A percentile compares a stretch with the other conserved stretches of the same genome.
These are phyloP conservation scores for Collybia mongolica DNA, from an alignment of 768 basidiomycete species.

Conservation along the genomic window DNA sequence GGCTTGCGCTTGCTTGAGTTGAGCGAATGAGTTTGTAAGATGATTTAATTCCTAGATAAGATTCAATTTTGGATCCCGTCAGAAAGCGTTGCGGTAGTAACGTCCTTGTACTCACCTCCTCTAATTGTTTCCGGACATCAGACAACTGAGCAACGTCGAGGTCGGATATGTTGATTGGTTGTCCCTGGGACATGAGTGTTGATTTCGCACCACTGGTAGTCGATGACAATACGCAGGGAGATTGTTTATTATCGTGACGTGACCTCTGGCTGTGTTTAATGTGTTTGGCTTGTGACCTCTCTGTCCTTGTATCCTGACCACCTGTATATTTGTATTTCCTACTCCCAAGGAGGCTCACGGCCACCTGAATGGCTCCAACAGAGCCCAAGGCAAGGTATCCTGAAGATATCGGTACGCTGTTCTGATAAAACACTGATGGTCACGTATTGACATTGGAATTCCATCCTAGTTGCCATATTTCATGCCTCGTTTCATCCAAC, in stretches of 20 bases:
- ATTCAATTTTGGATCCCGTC: slow-evolving; percentile 4
- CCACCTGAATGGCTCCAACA: slow-evolving; percentile 19
- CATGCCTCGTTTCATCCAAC: slow-evolving; percentile 86
- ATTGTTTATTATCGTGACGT: background rate
- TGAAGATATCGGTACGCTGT: slow-evolving; percentile 53
- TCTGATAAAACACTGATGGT: background rate
- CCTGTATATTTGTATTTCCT: background rate
- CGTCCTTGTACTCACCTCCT: slow-evolving; percentile 73
- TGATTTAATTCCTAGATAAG: slow-evolving; percentile 81
- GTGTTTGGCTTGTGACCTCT: background rate
- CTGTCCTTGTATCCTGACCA: background rate
- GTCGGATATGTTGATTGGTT: slow-evolving; percentile 79
- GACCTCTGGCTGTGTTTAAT: background rate
- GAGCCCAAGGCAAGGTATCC: slow-evolving; percentile 30
- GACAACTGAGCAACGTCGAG: slow-evolving; percentile 84
- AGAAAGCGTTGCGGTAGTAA: background rate
- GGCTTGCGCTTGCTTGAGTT: slow-evolving; percentile 89
- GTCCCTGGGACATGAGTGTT: slow-evolving; percentile 40
- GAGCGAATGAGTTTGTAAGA: slow-evolving; percentile 86
- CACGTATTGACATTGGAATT: slow-evolving; percentile 1
- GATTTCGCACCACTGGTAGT: too few relatives aligned
- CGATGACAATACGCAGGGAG: background rate
- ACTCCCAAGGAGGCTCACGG: background rate
- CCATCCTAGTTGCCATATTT: slow-evolving; percentile 68
- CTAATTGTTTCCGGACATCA: slow-evolving; percentile 88